Conservation (phyloP, 306 rosid genomes). For the Citrullus colocynthis region DNA sequence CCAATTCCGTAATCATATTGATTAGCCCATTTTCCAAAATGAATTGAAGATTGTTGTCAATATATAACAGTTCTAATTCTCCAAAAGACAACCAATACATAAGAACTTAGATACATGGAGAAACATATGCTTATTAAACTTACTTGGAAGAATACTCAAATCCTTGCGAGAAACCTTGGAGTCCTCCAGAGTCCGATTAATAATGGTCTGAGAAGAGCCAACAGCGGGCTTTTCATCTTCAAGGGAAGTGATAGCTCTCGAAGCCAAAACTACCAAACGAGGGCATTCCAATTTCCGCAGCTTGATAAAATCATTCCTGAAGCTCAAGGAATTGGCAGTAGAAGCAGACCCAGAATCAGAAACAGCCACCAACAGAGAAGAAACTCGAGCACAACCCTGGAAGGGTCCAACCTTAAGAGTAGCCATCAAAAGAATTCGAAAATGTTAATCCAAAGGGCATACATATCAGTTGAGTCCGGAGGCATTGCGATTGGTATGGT, state of each 20-base stretch:
- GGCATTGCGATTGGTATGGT: slow-evolving; percentile 21
- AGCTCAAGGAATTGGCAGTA: slow-evolving; percentile 19
- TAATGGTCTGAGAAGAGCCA: slow-evolving; percentile 20
- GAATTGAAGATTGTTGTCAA: background rate
- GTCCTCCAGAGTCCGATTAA: slow-evolving; percentile 16
- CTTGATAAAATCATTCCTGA: slow-evolving; percentile 24
- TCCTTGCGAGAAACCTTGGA: slow-evolving; percentile 44
- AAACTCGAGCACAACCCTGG: slow-evolving; percentile 25
- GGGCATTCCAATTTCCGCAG: slow-evolving; percentile 41
- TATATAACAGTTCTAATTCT: background rate
- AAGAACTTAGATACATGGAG: background rate
- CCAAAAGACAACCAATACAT: background rate
- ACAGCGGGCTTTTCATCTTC: slow-evolving; percentile 49
- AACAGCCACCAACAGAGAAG: slow-evolving; percentile 15
- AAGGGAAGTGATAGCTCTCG: slow-evolving; percentile 51
- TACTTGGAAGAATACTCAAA: slow-evolving; percentile 63
- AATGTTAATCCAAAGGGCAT: slow-evolving; percentile 5
- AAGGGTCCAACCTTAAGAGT: slow-evolving; percentile 24
- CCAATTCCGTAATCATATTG: background rate
- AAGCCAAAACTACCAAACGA: slow-evolving; percentile 29
- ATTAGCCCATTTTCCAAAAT: background rate
- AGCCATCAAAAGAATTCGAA: slow-evolving; percentile 36
- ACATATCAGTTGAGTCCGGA: slow-evolving; percentile 13
- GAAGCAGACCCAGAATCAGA: slow-evolving; percentile 19
- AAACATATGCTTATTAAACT: slow-evolving; percentile 16